Conservation (phyloP, 768 basidiomycete species). For the Xerocomellus amylosporus region DNA sequence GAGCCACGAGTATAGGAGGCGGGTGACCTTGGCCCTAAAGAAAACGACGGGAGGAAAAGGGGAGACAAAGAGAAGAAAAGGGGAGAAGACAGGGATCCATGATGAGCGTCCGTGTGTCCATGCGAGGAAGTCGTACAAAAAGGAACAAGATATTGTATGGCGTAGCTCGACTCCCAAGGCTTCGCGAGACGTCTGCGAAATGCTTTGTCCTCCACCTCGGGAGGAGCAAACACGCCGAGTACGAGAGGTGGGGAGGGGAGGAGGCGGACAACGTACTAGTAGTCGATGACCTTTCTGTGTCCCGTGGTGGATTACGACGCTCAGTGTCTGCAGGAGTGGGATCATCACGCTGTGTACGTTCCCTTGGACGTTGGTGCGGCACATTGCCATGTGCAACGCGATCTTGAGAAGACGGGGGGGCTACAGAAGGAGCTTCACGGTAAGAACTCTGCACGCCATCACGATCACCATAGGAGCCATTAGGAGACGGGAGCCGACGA, state of each 20-base stretch:
- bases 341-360: constrained; percentile 29
- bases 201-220: constrained; percentile 36
- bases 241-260: constrained; percentile 37
- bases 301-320: constrained; percentile 26
- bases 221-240: constrained; percentile 38
- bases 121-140: constrained; percentile 39
- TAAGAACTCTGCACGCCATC: constrained; percentile 18
- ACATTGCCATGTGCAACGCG: constrained; percentile 20
- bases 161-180: constrained; percentile 45
- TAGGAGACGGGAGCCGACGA: constrained; percentile 25
- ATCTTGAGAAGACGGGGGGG: constrained; percentile 21
- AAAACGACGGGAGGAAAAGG: constrained; percentile 34
- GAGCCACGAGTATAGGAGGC: constrained; percentile 32
- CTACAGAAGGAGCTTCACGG: constrained; percentile 20
- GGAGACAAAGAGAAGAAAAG: constrained; percentile 31
- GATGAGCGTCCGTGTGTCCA: constrained; percentile 42
- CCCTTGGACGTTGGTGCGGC: constrained; percentile 19
- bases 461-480: constrained; percentile 21
- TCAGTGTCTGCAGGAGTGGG: constrained; percentile 15
- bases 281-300: constrained; percentile 36
- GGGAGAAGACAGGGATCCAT: constrained; percentile 37
- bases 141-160: constrained; percentile 30
- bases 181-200: constrained; percentile 40
- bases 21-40: constrained; percentile 43
- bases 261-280: constrained; percentile 49